Base-by-base conservation (phyloP, 2,329 filamentous ascomycete species). In the Ciborinia camelliae region DNA sequence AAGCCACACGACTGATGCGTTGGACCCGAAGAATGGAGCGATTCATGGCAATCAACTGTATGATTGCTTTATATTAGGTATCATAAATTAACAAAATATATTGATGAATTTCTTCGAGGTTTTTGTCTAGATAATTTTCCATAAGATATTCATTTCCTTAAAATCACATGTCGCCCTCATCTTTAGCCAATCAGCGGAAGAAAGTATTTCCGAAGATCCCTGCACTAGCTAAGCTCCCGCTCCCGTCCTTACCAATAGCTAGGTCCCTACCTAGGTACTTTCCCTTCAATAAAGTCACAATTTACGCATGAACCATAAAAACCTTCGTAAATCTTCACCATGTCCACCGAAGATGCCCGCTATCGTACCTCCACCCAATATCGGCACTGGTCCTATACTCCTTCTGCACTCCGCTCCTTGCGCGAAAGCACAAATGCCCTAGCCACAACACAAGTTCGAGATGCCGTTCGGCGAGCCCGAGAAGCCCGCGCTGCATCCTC, bases 311-410 rank as follows among this genome's bases (percentile, higher is more conserved):
- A 39, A n/a, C 32, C 32, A 58, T 20, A 50, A 58, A 3, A 3
- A 45, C 20, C 8, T 15, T n/a, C 20, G 15, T 10, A 23, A 23
- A 45, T n/a, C 23, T n/a, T 51, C 8, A 37, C 6, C n/a, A 59
- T 64, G 62, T 47, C 62, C 18, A 45, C 71, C 39, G 95, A 99
- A 83, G 95, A 99, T 78, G 90, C 91, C 70, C 83, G 93, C 63
- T 99, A 98, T 79, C 88, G 92, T 39, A 85, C 90, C 60, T 96
- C 94, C 0, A 94, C 91, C 54, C 95, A 99, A 77, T 98, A 87
- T 75, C 86, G 90, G 51, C 83, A 96, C 65, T 99, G 95, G 95
- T 97, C 93, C 14, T 98, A 94, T 78, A 91, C 92, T 0, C 85
- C 88, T 3, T 78, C 86, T 3, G 86, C 88, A 47, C 85, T 99